These are phyloP conservation scores for Amphibolis antarctica DNA, from an alignment of 106 monocot species.

Conservation along the genomic window DNA sequence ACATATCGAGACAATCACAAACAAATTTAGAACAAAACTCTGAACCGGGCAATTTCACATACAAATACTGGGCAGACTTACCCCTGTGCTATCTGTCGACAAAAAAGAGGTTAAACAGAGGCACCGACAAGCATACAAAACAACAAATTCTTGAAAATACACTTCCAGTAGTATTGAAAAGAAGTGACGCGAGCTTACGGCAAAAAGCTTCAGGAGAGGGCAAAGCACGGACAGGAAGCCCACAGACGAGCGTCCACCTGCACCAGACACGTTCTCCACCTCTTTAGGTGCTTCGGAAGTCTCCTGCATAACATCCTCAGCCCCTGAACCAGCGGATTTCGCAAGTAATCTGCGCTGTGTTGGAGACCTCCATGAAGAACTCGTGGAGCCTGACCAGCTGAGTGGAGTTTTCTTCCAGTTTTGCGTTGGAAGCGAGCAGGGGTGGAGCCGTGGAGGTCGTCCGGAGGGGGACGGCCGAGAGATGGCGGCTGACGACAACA, in stretches of 20 bases:
- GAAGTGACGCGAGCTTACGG: constrained; percentile 17
- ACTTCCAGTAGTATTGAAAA: neutral
- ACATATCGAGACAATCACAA: neutral
- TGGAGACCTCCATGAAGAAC: constrained; percentile 8
- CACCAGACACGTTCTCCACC: neutral
- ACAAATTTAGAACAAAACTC: neutral
- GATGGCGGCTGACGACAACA: neutral
- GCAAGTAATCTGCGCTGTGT: constrained; percentile 5
- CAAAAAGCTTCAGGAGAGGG: constrained; percentile 59
- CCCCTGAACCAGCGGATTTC: constrained; percentile 1
- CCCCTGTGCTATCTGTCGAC: neutral
- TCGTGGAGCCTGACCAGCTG: constrained; percentile 5
- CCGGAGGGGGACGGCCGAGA: neutral
- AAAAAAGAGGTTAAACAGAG: neutral
- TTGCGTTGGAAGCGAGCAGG: neutral
- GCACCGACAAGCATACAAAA: neutral
- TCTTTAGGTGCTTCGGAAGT: constrained; percentile 1
- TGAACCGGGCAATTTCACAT: neutral
- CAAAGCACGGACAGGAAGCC: constrained; percentile 61
- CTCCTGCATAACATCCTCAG: neutral
- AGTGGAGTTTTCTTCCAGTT: constrained; percentile 1
- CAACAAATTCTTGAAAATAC: neutral
- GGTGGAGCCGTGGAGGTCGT: neutral
- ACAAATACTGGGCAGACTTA: neutral
- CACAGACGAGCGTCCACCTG: constrained; percentile 11